Base-by-base conservation (phyloP, 2,329 filamentous ascomycete genomes). In the Mycogone perniciosa region DNA sequence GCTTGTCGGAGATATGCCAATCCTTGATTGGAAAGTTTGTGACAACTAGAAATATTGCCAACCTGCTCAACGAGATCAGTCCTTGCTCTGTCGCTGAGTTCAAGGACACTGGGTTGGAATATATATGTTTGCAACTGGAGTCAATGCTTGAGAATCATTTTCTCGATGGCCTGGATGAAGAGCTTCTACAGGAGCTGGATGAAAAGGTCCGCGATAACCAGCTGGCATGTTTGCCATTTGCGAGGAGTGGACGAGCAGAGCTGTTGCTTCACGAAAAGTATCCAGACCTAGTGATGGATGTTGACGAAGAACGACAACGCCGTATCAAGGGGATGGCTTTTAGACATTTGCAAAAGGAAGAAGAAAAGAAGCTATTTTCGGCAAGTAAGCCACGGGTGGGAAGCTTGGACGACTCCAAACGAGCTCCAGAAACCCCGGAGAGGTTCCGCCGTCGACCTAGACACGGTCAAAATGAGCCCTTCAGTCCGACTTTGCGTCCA, bases 121-220 rank as follows among this genome's bases (percentile, higher is more conserved):
- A 96, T 63, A 82, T 96, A 26, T 96, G 90, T 60, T 73, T 96
- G 41, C 95, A 96, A 61, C 76, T 97, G 51, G 93, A 99, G 67
- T 82, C 84, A 6, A 89, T 97, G 77, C 81, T 99, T 46, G 90
- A 96, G 62, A 96, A 95, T 56, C 86, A 89, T 59, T 76, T 92
- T 11, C 76, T 99, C 3, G 88, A 95, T 57, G 86, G 89, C 51
- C 78, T 99, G 11, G 91, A 97, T 48, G 82, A 87, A 39, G 86
- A 95, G 53, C 71, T 97, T n/a, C 70, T 96, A 11, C 61, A 79
- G 3, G 89, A 96, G 48, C 76, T 99, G 3, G 89, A 96, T 63
- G 75, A 79, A 45, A 79, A 89, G 8, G 89, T 95, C 10, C 84
- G 85, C 52, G 81, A 84, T 41, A 95, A 96, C 58, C 93, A 99